Percentiles rank a stretch among this genome's conserved stretches.
Conservation (phyloP, 2,329 filamentous ascomycete genomes). For the Biscogniauxia sp. region DNA sequence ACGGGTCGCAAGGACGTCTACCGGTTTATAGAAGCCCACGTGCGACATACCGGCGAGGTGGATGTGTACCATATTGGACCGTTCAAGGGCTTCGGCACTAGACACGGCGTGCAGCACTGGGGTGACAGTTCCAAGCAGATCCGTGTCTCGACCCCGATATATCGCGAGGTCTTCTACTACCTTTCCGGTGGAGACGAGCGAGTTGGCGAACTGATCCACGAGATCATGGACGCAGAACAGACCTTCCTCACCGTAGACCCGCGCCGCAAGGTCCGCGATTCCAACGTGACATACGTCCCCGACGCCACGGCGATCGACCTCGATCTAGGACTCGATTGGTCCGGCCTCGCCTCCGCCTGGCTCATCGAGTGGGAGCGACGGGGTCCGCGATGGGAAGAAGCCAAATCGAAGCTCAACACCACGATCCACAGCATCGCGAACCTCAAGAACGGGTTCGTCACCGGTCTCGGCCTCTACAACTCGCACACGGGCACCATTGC, state of each 20-base stretch:
- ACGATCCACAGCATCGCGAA: conserved; percentile 50
- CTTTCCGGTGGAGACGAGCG: conserved; percentile 57
- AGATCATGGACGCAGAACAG: conserved; percentile 51
- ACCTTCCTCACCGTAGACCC: conserved; percentile 55
- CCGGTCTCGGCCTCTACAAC: conserved; percentile 52
- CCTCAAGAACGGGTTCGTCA: conserved; percentile 59
- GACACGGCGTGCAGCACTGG: conserved; percentile 63
- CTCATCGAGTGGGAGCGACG: conserved; percentile 60
- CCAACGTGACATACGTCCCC: conserved; percentile 47
- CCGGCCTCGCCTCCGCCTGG: conserved; percentile 55
- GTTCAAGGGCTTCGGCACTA: conserved; percentile 59
- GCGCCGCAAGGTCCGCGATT: conserved; percentile 52
- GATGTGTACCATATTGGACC: conserved; percentile 60
- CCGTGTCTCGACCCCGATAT: conserved; percentile 57
- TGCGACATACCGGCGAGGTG: conserved; percentile 58
- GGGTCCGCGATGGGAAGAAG: conserved; percentile 51
- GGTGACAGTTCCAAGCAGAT: conserved; percentile 61
- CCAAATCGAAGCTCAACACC: conserved; percentile 47
- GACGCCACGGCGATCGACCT: conserved; percentile 44
- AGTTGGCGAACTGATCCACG: conserved; percentile 51
- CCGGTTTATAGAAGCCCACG: conserved; percentile 56
- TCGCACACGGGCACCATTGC: conserved; percentile 46
- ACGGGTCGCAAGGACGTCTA: conserved; percentile 58
- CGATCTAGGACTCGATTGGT: conserved; percentile 59
- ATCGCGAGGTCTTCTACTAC: conserved; percentile 57